Percentiles rank a stretch among this genome's conserved stretches.
phyloP scores from a whole-genome alignment of 2,329 filamentous ascomycete species.

The Ceratocystis diversiconidia region DNA sequence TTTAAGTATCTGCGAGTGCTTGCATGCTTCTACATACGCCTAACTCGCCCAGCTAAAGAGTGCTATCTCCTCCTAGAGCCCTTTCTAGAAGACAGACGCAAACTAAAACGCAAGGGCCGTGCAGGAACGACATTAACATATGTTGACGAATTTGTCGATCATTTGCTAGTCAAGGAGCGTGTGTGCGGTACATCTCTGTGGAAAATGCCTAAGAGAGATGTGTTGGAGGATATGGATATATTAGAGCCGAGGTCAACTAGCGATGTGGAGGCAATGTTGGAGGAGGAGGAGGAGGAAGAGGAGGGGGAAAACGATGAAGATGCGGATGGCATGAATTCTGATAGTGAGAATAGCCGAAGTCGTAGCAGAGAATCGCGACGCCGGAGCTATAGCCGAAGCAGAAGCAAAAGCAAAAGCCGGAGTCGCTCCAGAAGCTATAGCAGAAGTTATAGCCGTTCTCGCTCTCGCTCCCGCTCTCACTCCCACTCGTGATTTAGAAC shows the following conservation, averaged over 20 bases:
- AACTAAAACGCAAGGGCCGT: constrained; percentile 63
- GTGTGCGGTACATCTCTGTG: constrained; percentile 85
- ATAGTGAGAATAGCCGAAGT: constrained; percentile 12
- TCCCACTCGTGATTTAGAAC: not conserved
- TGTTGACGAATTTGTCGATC: constrained; percentile 88
- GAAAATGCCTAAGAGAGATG: constrained; percentile 71
- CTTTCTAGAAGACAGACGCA: constrained; percentile 66
- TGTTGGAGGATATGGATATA: constrained; percentile 77
- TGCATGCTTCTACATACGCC: constrained; percentile 81
- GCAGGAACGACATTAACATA: constrained; percentile 62
- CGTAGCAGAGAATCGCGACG: not conserved
- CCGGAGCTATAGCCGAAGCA: constrained; percentile 17
- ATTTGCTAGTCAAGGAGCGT: constrained; percentile 73
- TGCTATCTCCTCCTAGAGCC: constrained; percentile 73
- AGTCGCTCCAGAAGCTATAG: constrained; percentile 21
- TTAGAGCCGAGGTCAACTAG: constrained; percentile 73
- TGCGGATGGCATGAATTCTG: constrained; percentile 21
- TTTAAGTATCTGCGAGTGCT: constrained; percentile 83
- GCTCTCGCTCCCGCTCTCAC: not conserved
- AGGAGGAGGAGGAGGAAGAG: constrained; percentile 40
- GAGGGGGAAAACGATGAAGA: constrained; percentile 25
- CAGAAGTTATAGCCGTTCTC: not conserved
- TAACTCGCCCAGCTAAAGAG: constrained; percentile 70
- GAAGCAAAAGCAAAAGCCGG: constrained; percentile 8
- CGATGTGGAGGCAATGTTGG: constrained; percentile 58